phyloP scores from a whole-genome alignment of 31 red algal genomes.

The Endocladia muricata region DNA sequence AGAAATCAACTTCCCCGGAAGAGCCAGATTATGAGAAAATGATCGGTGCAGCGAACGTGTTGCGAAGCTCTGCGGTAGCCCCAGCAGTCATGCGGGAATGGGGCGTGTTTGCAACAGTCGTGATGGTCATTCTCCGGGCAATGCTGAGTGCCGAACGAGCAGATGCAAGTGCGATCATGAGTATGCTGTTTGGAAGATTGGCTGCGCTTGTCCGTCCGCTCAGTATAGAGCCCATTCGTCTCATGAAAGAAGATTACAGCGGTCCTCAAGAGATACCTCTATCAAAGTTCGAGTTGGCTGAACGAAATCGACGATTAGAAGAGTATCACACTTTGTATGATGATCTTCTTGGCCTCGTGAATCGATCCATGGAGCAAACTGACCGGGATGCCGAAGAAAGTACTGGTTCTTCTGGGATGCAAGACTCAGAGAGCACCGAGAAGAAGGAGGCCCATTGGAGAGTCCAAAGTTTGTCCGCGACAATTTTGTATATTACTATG shows the following conservation, averaged over 20 bases:
- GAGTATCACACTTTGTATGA: constrained; percentile 45
- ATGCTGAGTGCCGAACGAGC: constrained; percentile 69
- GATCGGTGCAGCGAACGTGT: constrained; percentile 70
- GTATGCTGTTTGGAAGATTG: constrained; percentile 62
- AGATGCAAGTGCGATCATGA: constrained; percentile 53
- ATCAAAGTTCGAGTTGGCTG: constrained; percentile 13
- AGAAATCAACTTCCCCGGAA: not conserved
- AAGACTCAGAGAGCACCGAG: not conserved
- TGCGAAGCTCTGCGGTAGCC: constrained; percentile 56
- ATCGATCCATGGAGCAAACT: not conserved
- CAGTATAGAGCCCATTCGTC: constrained; percentile 29
- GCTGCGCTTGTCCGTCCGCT: constrained; percentile 61
- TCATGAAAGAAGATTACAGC: constrained; percentile 35
- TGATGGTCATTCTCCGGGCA: constrained; percentile 44
- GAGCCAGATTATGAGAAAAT: constrained; percentile 67
- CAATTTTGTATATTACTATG: constrained; percentile 63
- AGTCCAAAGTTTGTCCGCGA: constrained; percentile 66
- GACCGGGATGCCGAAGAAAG: not conserved
- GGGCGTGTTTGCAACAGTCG: constrained; percentile 40
- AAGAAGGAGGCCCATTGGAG: constrained; percentile 71
- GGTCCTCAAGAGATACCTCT: not conserved
- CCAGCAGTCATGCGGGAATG: constrained; percentile 74
- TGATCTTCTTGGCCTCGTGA: constrained; percentile 35
- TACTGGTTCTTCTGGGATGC: not conserved
- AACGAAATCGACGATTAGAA: constrained; percentile 13